These are phyloP conservation scores for Acanthamoeba healyi DNA, from an alignment of 208 protist genomes.

Conservation along the genomic window DNA sequence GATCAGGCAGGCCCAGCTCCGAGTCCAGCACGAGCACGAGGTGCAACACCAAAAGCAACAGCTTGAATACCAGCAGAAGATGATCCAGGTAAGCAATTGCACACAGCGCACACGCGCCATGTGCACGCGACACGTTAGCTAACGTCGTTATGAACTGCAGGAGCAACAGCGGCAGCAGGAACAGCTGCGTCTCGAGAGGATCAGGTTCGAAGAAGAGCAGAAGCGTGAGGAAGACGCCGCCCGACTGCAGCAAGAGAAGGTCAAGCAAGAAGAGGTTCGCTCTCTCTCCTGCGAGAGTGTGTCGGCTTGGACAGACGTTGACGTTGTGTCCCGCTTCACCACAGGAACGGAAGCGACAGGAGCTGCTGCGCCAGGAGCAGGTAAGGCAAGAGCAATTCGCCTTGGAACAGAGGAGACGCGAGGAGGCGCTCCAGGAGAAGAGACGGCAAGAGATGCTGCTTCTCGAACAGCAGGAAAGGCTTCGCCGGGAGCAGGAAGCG, in stretches of 20 bases:
- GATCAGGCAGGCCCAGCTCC: slow-evolving; percentile 1
- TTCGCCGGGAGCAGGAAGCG: neutral
- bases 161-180: slow-evolving; percentile 32
- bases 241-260: neutral
- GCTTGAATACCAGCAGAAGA: slow-evolving; percentile 33
- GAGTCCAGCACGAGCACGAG: neutral
- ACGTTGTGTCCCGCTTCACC: too few relatives aligned
- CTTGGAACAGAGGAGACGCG: neutral
- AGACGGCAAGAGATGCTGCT: neutral
- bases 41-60: neutral
- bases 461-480: slow-evolving; percentile 21
- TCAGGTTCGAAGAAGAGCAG: slow-evolving; percentile 14
- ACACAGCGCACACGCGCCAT: neutral
- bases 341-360: slow-evolving; percentile 46
- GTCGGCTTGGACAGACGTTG: too few relatives aligned
- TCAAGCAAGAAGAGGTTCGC: slow-evolving; percentile 5
- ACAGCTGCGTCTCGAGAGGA: neutral
- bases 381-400: slow-evolving; percentile 30
- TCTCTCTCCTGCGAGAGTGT: too few relatives aligned
- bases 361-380: slow-evolving; percentile 39
- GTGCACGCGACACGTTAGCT: neutral
- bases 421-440: slow-evolving; percentile 40
- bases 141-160: neutral
- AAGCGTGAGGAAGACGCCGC: slow-evolving; percentile 31
- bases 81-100: neutral